These are phyloP conservation scores for Immersiporthe knoxdaviesiana DNA, from an alignment of 2,329 filamentous ascomycete genomes.

Conservation along the genomic window DNA sequence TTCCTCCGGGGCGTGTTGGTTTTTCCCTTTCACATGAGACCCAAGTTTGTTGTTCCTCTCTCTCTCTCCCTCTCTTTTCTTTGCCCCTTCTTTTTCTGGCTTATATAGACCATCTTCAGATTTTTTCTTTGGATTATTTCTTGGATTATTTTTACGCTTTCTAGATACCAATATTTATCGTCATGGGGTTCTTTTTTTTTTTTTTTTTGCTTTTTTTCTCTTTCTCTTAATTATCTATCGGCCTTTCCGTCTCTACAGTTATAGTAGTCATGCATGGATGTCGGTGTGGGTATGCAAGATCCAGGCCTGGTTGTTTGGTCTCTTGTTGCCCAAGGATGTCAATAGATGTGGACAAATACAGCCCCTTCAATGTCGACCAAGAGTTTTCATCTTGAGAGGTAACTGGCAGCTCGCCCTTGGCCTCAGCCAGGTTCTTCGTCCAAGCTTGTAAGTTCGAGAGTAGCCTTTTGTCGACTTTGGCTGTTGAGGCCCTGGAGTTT, in stretches of 20 bases:
- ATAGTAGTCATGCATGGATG: background rate
- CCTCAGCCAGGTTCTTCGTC: too few relatives aligned
- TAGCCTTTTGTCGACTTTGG: too few relatives aligned
- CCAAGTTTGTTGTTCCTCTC: background rate
- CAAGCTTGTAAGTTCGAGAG: too few relatives aligned
- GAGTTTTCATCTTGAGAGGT: too few relatives aligned
- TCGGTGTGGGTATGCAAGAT: background rate
- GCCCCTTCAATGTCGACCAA: too few relatives aligned
- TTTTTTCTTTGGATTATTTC: background rate
- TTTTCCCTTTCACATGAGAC: background rate
- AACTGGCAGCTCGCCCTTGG: too few relatives aligned
- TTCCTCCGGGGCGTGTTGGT: background rate
- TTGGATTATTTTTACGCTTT: background rate
- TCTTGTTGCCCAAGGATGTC: background rate
- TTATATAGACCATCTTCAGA: slow-evolving; percentile 10
- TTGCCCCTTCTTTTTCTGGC: background rate
- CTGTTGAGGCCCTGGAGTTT: too few relatives aligned
- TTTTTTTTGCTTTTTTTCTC: too few relatives aligned
- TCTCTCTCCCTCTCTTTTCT: too few relatives aligned
- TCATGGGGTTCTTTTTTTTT: background rate
- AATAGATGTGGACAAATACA: background rate
- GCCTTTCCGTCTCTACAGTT: background rate
- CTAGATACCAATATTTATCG: slow-evolving; percentile 24
- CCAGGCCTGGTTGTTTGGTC: too few relatives aligned
- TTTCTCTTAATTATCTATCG: background rate